Base-by-base conservation (phyloP, 495 filamentous ascomycete genomes). In the Trichoderma parareesei region DNA sequence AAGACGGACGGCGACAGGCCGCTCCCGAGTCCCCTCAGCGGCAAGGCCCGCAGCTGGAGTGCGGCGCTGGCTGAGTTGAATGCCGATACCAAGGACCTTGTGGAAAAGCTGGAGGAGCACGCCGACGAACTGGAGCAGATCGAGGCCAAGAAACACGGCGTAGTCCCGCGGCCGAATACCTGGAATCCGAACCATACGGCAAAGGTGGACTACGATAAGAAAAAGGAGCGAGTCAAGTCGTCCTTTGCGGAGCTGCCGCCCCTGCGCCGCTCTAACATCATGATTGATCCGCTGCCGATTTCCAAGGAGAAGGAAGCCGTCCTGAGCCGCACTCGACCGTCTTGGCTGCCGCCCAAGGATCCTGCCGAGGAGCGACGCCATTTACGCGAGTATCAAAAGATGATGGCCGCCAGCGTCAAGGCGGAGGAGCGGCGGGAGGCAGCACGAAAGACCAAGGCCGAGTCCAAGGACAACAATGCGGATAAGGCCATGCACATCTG, bases 251-350 rank as follows among this genome's bases (percentile, higher is more conserved):
- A 92, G 64, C 79, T 97, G 7, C 94, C 94, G 4, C 94, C 92
- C 14, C 72, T 97, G 18, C 87, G 90, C 63, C 88, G 90, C 65
- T 89, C 89, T 16, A 93, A 96, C 71, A 87, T 95, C 60, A 93
- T 98, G 89, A 95, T 97, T 66, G 94, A 98, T 73, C 94, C 94
- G 8, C 76, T 98, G 65, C 95, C 93, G 2, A 88, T 96, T 43
- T 97, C 93, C 69, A 95, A 92, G 76, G 94, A 98, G 79, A 98
- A 98, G 75, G 92, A 96, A 69, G 91, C 89, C 48, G 89, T 97
- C 6, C 77, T 98, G 20, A 92, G 91, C 27, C 82, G 95, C 49
- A 98, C 94, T 13, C 84, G 94, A 38, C 94, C 94, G 0, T 93
- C 90, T 46, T 98, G 94, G 94, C 79, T 98, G 16, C 94, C 94